phyloP scores from a whole-genome alignment of 2,329 filamentous ascomycete species.

The Aspergillus phoenicis region DNA sequence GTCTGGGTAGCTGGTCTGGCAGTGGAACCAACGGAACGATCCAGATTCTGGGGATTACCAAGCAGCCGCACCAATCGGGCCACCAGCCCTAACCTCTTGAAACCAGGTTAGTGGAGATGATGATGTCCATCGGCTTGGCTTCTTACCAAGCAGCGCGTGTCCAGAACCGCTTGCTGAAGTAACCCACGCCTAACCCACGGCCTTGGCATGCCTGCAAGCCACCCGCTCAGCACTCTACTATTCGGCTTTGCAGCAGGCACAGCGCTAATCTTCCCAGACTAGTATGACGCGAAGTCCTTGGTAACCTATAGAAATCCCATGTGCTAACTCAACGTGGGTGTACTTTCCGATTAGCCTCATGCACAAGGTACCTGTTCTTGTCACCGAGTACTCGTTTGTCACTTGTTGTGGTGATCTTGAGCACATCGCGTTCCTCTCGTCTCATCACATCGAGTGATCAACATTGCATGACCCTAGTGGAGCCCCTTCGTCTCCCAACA shows the following conservation, averaged over 20 bases:
- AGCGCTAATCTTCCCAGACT: not conserved
- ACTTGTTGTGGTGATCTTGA: not conserved
- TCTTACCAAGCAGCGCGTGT: constrained; percentile 4
- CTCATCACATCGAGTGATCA: not conserved
- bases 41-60: constrained; percentile 9
- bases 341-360: not conserved
- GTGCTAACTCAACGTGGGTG: not conserved
- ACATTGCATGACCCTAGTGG: constrained; percentile 5
- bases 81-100: not conserved
- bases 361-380: not conserved
- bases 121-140: not conserved
- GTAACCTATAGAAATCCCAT: not conserved
- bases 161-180: not conserved
- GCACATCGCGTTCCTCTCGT: not conserved
- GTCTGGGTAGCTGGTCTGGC: not conserved
- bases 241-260: not conserved
- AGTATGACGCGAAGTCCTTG: not conserved
- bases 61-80: constrained; percentile 2
- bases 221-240: not conserved
- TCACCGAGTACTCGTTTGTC: not conserved
- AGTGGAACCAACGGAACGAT: not conserved
- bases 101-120: not conserved
- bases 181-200: not conserved
- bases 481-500: not conserved
- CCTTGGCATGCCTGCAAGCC: not conserved